A percentile compares a stretch with the other conserved stretches of the same genome.
Conservation (phyloP, 2,329 filamentous ascomycete genomes). For the Microascus cirrosus region DNA sequence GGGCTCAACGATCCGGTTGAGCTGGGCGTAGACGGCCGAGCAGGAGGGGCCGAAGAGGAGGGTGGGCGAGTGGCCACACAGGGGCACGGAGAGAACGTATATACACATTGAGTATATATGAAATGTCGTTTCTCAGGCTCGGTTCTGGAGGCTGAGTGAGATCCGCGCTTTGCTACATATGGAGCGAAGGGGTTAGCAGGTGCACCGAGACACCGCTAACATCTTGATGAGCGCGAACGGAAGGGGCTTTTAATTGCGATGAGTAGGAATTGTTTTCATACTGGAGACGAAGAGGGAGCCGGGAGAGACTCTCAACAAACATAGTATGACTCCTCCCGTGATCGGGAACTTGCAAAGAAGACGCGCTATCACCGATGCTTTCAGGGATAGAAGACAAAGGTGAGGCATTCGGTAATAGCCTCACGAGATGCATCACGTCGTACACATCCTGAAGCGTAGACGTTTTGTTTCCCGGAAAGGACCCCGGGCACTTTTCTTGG, state of each 20-base stretch:
- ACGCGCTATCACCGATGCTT: background rate
- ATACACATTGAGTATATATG: background rate
- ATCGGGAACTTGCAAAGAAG: background rate
- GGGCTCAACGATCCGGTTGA: conserved; percentile 2
- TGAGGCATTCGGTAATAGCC: background rate
- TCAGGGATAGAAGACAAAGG: background rate
- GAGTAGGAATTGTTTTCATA: background rate
- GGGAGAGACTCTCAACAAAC: background rate
- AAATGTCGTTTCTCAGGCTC: background rate
- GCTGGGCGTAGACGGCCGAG: background rate
- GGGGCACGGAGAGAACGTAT: conserved; percentile 2
- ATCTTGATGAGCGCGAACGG: background rate
- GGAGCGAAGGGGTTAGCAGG: background rate
- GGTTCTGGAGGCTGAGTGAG: background rate
- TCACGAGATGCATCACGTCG: background rate
- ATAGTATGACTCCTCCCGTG: background rate
- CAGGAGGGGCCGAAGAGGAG: conserved; percentile 5
- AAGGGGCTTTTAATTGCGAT: background rate
- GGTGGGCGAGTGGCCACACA: conserved; percentile 1
- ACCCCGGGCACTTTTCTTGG: background rate
- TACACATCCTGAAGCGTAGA: background rate
- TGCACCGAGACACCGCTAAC: background rate
- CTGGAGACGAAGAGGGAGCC: background rate
- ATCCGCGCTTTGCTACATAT: background rate
- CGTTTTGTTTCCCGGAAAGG: background rate